A percentile compares a stretch with the other conserved stretches of the same genome.
Evolutionary conservation across 805 yeast genomes (phyloP).

Genomic region (Pichia membranifaciens): DNA sequence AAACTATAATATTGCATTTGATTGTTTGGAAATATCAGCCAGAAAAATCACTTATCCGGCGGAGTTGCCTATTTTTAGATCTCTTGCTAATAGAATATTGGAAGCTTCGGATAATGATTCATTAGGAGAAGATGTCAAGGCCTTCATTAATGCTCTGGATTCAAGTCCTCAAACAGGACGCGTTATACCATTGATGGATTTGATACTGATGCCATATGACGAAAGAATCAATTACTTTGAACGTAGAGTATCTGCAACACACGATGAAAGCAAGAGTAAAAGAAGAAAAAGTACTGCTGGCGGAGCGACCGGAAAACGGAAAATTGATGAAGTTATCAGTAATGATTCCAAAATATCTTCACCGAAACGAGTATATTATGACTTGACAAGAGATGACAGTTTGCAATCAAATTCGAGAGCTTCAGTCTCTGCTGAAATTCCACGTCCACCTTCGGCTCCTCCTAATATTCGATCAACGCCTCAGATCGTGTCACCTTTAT

Average conservation of each 20-base stretch:
- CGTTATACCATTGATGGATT: neutral
- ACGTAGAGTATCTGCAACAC: neutral
- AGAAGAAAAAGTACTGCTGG: neutral
- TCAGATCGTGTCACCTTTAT: too few species aligned
- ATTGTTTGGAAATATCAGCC: conserved; percentile 45
- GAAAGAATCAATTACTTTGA: conserved; percentile 7
- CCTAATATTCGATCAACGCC: too few species aligned
- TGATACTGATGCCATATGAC: conserved; percentile 3
- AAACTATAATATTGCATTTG: conserved; percentile 47
- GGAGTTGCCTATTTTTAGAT: conserved; percentile 5
- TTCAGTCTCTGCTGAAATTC: neutral
- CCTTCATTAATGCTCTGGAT: conserved; percentile 3
- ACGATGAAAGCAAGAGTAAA: neutral
- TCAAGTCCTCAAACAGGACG: neutral
- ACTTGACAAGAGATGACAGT: neutral
- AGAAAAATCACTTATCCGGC: conserved; percentile 8
- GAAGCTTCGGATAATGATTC: neutral
- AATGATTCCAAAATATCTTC: neutral
- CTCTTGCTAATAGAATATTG: neutral
- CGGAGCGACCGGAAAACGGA: neutral
- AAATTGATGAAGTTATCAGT: neutral
- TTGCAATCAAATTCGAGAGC: neutral
- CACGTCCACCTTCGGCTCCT: too few species aligned
- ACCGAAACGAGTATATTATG: neutral
- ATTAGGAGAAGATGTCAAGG: neutral